phyloP scores from a whole-genome alignment of 495 filamentous ascomycete genomes.

The Ramalina intermedia region DNA sequence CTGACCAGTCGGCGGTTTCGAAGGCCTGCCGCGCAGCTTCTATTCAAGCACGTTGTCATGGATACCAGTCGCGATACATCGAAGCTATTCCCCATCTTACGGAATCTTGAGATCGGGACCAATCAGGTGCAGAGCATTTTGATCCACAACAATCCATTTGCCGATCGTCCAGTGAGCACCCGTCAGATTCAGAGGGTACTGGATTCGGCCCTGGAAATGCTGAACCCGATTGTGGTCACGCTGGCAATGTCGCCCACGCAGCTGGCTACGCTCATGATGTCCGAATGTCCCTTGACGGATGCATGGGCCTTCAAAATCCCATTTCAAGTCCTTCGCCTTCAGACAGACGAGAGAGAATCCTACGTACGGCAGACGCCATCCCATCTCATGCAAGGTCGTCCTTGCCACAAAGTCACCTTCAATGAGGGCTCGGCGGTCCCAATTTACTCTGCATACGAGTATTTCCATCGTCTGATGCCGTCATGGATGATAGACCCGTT shows the following conservation, averaged over 20 bases:
- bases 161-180: no score
- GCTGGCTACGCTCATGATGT: background rate
- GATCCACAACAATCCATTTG: background rate
- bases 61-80: background rate
- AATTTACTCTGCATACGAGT: constrained; percentile 5
- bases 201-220: background rate
- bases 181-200: no score
- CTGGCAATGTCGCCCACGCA: background rate
- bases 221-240: background rate
- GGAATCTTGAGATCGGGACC: background rate
- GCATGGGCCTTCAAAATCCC: constrained; percentile 4
- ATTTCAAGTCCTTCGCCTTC: constrained; percentile 5
- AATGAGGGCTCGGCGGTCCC: constrained; percentile 6
- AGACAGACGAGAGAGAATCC: background rate
- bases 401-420: constrained; percentile 3
- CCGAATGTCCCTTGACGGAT: background rate
- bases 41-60: background rate
- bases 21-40: background rate
- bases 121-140: background rate
- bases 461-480: background rate
- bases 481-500: background rate
- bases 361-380: background rate
- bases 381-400: background rate
- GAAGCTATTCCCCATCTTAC: background rate
- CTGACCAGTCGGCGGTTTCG: no score